Evolutionary conservation across 2,329 filamentous ascomycete genomes (phyloP).

Genomic region (Biscogniauxia sp.): DNA sequence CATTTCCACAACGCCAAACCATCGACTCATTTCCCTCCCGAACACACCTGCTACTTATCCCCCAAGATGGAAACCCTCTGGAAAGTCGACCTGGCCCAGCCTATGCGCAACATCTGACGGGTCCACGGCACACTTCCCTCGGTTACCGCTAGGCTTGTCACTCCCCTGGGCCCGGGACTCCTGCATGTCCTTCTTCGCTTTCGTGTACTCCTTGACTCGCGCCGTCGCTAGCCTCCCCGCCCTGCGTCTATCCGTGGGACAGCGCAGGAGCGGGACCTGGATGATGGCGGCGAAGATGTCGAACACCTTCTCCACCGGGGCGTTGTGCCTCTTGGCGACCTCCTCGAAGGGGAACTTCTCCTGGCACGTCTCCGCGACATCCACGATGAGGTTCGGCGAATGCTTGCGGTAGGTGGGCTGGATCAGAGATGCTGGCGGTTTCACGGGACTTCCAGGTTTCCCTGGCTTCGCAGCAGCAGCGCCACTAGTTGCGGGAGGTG

Average conservation of each 20-base stretch:
- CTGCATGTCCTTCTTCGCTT: conserved; percentile 38
- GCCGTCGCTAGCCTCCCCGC: conserved; percentile 40
- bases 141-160: not conserved
- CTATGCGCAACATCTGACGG: conserved; percentile 23
- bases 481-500: not conserved
- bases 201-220: conserved; percentile 43
- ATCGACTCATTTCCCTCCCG: not conserved
- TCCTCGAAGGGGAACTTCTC: conserved; percentile 44
- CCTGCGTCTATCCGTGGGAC: conserved; percentile 42
- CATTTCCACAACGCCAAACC: no score
- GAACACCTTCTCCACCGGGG: conserved; percentile 42
- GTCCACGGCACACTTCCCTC: conserved; percentile 6
- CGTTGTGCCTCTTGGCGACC: conserved; percentile 44
- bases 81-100: conserved; percentile 24
- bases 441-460: conserved; percentile 15
- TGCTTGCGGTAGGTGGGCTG: conserved; percentile 35
- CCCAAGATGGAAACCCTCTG: conserved; percentile 19
- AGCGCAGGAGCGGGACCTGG: conserved; percentile 46
- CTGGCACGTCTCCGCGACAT: conserved; percentile 49
- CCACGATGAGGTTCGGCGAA: conserved; percentile 41
- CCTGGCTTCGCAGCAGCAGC: not conserved
- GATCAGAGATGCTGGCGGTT: conserved; percentile 26
- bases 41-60: conserved; percentile 1
- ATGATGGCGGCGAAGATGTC: conserved; percentile 49
- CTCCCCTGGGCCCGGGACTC: conserved; percentile 6